Evolutionary conservation across 768 basidiomycete species (phyloP).

Genomic region (Mycena capillaripes): DNA sequence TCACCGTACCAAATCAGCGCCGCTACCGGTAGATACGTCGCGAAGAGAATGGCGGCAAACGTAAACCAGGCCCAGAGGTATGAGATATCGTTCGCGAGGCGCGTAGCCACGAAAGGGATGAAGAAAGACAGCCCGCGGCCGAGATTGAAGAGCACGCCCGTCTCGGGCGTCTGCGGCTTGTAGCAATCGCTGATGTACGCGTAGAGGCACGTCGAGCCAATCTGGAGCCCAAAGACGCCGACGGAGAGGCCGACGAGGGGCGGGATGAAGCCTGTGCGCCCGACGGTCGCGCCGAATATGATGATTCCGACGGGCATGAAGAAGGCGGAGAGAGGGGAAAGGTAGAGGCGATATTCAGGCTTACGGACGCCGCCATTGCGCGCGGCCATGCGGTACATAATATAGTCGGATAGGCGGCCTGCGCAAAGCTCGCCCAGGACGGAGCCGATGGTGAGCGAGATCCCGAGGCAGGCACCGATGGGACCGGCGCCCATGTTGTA

Average conservation of each 20-base stretch:
- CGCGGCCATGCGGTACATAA: constrained; percentile 27
- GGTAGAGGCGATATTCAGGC: constrained; percentile 30
- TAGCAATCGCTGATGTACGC: constrained; percentile 38
- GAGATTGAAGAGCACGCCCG: constrained; percentile 30
- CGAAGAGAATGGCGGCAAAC: constrained; percentile 23
- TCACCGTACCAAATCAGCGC: constrained; percentile 24
- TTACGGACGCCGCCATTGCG: constrained; percentile 26
- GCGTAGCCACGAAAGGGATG: constrained; percentile 25
- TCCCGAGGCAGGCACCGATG: constrained; percentile 28
- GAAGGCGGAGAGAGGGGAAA: constrained; percentile 22
- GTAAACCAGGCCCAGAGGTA: constrained; percentile 31
- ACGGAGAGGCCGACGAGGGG: constrained; percentile 15
- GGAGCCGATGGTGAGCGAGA: constrained; percentile 27
- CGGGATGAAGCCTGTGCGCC: constrained; percentile 28
- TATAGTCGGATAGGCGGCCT: constrained; percentile 21
- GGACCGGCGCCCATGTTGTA: constrained; percentile 24
- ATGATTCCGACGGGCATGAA: constrained; percentile 29
- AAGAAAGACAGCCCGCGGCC: constrained; percentile 25
- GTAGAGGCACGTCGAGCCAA: constrained; percentile 32
- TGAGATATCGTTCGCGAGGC: constrained; percentile 17
- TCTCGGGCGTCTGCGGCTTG: constrained; percentile 35
- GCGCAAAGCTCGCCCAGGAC: constrained; percentile 26
- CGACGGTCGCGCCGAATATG: constrained; percentile 28
- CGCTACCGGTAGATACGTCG: constrained; percentile 19
- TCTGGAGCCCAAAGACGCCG: constrained; percentile 27